Evolutionary conservation across 345 rosid species (phyloP).

Genomic region (Linum lewisii): DNA sequence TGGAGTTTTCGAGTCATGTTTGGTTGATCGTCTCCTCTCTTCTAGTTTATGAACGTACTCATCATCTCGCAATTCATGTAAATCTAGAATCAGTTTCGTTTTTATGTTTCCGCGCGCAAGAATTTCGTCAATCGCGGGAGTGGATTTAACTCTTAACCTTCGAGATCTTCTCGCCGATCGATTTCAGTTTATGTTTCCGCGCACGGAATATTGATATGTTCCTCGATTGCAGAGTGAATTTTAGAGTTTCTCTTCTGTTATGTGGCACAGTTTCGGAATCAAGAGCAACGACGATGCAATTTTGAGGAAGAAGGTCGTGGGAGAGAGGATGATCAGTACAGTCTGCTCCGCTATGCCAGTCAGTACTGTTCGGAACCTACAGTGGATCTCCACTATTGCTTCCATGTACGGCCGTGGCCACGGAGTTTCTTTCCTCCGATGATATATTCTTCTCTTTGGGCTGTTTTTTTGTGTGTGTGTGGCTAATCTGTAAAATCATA

Average conservation of each 20-base stretch:
- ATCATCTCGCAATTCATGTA: too few species aligned
- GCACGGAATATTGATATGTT: not conserved
- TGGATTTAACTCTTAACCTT: too few species aligned
- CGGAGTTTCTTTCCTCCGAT: not conserved
- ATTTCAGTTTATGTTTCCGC: too few species aligned
- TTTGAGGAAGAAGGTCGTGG: constrained; percentile 17
- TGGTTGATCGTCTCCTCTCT: too few species aligned
- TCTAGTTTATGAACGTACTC: too few species aligned
- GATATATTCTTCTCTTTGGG: not conserved
- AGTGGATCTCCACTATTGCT: constrained; percentile 65
- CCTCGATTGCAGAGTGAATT: not conserved
- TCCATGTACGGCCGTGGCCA: constrained; percentile 38
- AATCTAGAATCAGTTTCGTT: too few species aligned
- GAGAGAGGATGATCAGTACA: constrained; percentile 31
- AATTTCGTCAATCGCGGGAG: too few species aligned
- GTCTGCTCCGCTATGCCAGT: constrained; percentile 58
- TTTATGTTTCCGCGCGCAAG: too few species aligned
- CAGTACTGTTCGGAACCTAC: constrained; percentile 37
- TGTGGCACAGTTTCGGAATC: constrained; percentile 29
- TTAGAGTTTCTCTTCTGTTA: not conserved
- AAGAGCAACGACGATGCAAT: constrained; percentile 16
- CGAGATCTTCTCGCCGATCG: too few species aligned
- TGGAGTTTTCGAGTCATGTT: too few species aligned
- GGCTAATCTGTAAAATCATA: not conserved
- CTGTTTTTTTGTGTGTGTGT: not conserved